These are phyloP conservation scores for Apophysomyces elegans DNA, from an alignment of 371 early-diverging fungal genomes.

Conservation along the genomic window DNA sequence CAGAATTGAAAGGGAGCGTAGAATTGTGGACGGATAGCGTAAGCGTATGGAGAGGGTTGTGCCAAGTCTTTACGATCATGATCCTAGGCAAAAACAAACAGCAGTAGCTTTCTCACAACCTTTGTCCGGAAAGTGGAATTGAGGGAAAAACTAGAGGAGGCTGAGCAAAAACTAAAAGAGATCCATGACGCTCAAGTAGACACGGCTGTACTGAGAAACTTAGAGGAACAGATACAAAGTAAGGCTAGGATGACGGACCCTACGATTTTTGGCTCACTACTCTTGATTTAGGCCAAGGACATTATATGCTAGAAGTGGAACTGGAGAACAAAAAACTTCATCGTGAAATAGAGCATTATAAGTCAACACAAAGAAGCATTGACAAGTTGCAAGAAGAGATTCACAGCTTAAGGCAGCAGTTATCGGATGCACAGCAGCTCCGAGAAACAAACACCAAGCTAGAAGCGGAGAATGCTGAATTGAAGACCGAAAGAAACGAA, in stretches of 20 bases:
- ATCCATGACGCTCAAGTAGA: not conserved
- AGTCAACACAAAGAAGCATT: conserved; percentile 16
- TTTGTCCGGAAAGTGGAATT: not conserved
- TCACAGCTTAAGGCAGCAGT: conserved; percentile 14
- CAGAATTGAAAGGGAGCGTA: not conserved
- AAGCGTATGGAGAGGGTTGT: not conserved
- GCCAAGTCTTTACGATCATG: not conserved
- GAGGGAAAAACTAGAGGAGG: not conserved
- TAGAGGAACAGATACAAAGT: conserved; percentile 18
- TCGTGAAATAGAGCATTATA: conserved; percentile 19
- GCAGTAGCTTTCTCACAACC: not conserved
- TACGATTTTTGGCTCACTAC: not conserved
- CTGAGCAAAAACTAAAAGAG: conserved; percentile 1
- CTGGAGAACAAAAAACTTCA: conserved; percentile 18
- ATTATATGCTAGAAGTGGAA: conserved; percentile 13
- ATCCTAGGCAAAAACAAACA: not conserved
- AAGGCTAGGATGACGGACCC: not conserved
- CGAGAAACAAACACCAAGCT: conserved; percentile 11
- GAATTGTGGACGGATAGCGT: not conserved
- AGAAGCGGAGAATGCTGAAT: conserved; percentile 22
- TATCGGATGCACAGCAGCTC: conserved; percentile 15
- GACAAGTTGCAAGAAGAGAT: conserved; percentile 23
- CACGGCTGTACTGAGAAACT: not conserved
- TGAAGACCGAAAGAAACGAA: conserved; percentile 22
- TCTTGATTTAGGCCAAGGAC: conserved; percentile 19